phyloP scores from a whole-genome alignment of 2,329 filamentous ascomycete species.

The Pezicula carpinea region DNA sequence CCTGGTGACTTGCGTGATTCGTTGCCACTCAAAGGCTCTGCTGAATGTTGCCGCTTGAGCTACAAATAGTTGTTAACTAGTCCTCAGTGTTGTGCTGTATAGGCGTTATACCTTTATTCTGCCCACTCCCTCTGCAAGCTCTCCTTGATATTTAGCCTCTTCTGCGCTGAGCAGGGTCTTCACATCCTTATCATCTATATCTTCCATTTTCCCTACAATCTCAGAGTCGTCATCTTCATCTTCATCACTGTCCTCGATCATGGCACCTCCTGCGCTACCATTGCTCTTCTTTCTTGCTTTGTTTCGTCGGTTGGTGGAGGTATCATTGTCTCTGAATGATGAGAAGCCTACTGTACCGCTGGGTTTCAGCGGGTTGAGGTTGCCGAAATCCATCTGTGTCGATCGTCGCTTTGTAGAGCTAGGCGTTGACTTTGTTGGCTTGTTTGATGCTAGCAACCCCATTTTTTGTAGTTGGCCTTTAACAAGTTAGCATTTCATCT shows the following conservation, averaged over 20 bases:
- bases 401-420: constrained; percentile 72
- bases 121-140: constrained; percentile 75
- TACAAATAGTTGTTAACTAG: constrained; percentile 35
- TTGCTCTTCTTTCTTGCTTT: constrained; percentile 61
- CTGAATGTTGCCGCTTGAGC: constrained; percentile 78
- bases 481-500: constrained; percentile 11
- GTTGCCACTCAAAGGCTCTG: constrained; percentile 54
- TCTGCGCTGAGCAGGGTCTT: constrained; percentile 61
- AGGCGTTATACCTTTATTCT: constrained; percentile 67
- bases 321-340: constrained; percentile 71
- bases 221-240: constrained; percentile 68
- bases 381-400: constrained; percentile 78
- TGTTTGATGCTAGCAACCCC: constrained; percentile 70
- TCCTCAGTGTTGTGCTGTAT: neutral
- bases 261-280: constrained; percentile 49
- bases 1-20: constrained; percentile 42
- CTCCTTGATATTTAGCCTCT: constrained; percentile 66
- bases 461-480: constrained; percentile 93
- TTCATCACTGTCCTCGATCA: constrained; percentile 68
- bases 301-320: constrained; percentile 49
- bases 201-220: constrained; percentile 60
- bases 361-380: constrained; percentile 76
- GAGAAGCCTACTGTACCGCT: constrained; percentile 88
- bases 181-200: constrained; percentile 57
- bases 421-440: constrained; percentile 57